Conservation (phyloP, 306 rosid genomes). For the Castanea sativa region DNA sequence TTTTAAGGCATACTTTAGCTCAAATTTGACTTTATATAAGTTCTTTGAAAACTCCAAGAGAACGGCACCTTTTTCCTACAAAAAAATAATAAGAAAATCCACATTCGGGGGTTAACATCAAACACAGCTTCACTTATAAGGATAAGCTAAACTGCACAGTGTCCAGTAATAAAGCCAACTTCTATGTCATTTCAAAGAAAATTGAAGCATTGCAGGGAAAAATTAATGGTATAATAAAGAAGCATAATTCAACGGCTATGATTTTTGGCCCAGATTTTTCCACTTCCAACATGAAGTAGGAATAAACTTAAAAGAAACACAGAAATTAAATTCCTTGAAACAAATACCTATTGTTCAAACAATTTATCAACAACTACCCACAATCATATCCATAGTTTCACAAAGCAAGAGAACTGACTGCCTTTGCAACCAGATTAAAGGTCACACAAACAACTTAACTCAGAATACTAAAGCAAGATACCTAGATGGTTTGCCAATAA, state of each 20-base stretch:
- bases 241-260: neutral
- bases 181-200: neutral
- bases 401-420: neutral
- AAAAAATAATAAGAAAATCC: neutral
- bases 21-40: conserved; percentile 78
- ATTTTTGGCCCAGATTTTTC: neutral
- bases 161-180: neutral
- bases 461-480: neutral
- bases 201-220: neutral
- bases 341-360: neutral
- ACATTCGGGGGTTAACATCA: neutral
- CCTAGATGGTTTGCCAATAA: no score
- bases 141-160: neutral
- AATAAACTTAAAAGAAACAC: no score
- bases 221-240: neutral
- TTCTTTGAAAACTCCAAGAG: conserved; percentile 49
- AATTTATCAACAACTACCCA: neutral
- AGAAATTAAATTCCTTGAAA: neutral
- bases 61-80: conserved; percentile 73
- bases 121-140: neutral
- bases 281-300: no score
- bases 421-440: neutral
- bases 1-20: conserved; percentile 71
- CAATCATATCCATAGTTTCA: neutral
- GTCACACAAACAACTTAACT: neutral